A percentile compares a stretch with the other conserved stretches of the same genome.
These are phyloP conservation scores for Allium cepa DNA, from an alignment of 106 monocot genomes.

Conservation along the genomic window DNA sequence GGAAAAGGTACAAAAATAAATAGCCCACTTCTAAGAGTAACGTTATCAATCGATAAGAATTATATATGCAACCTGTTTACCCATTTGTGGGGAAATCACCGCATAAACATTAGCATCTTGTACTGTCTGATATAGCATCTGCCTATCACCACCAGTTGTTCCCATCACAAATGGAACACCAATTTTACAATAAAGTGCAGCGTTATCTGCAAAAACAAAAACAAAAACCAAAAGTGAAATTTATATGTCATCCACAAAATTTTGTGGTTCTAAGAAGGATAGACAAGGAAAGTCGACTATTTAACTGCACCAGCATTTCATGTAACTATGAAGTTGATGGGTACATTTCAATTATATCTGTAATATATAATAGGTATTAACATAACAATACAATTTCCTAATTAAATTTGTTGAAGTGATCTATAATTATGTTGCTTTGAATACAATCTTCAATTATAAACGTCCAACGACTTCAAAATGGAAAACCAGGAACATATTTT, in stretches of 20 bases:
- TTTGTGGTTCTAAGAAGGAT: neutral
- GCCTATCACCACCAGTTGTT: constrained; percentile 82
- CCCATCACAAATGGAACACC: constrained; percentile 98
- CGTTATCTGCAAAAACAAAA: constrained; percentile 45
- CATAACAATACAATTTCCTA: too few relatives aligned
- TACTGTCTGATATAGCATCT: constrained; percentile 56
- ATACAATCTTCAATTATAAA: too few relatives aligned
- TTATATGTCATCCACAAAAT: neutral
- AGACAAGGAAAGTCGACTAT: neutral
- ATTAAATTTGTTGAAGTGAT: too few relatives aligned
- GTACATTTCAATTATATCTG: too few relatives aligned
- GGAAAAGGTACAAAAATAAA: neutral
- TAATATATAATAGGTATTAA: too few relatives aligned
- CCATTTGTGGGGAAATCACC: constrained; percentile 97
- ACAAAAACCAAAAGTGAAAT: too few relatives aligned
- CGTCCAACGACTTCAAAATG: too few relatives aligned
- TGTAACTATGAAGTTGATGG: too few relatives aligned
- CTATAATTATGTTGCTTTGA: too few relatives aligned
- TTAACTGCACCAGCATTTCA: too few relatives aligned
- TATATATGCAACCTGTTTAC: constrained; percentile 53
- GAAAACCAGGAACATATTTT: too few relatives aligned
- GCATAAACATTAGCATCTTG: constrained; percentile 79
- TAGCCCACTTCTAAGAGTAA: neutral
- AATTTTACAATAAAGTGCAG: constrained; percentile 81
- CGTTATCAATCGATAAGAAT: neutral